phyloP scores from a whole-genome alignment of 208 protist species.

The Vickermania ingenoplastis region DNA sequence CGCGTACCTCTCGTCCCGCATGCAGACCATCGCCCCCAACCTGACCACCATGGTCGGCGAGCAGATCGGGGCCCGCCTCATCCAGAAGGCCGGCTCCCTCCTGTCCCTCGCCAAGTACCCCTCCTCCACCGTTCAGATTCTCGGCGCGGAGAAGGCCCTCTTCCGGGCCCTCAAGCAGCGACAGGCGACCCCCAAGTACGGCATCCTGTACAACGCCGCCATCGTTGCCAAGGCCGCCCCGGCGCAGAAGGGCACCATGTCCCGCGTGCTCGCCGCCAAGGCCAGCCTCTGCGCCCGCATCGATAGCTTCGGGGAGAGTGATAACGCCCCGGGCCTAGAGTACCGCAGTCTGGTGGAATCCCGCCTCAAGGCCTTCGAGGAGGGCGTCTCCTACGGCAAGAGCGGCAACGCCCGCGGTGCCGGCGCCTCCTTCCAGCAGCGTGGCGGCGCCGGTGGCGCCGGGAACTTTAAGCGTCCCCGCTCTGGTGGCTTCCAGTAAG shows the following conservation, averaged over 20 bases:
- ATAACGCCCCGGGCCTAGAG: constrained; percentile 78
- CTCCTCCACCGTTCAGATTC: constrained; percentile 98
- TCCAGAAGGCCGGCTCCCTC: constrained; percentile 97
- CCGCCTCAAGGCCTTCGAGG: constrained; percentile 85
- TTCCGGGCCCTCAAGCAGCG: constrained; percentile 97
- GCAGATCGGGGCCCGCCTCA: constrained; percentile 96
- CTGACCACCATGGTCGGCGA: constrained; percentile 97
- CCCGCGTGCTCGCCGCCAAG: constrained; percentile 96
- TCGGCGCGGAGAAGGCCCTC: constrained; percentile 99
- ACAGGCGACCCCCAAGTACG: constrained; percentile 99
- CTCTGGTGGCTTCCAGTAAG: constrained; percentile 43
- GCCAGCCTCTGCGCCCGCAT: constrained; percentile 95
- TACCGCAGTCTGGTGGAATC: constrained; percentile 88
- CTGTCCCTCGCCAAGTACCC: constrained; percentile 98
- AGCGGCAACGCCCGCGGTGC: constrained; percentile 79
- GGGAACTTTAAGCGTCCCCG: constrained; percentile 35
- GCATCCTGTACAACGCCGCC: constrained; percentile 98
- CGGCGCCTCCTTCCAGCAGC: constrained; percentile 57
- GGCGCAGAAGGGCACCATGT: constrained; percentile 95
- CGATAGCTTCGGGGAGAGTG: constrained; percentile 96
- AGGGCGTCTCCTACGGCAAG: constrained; percentile 80
- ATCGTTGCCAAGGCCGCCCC: constrained; percentile 91
- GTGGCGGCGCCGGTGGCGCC: constrained; percentile 15
- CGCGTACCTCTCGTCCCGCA: constrained; percentile 97
- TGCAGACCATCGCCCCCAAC: constrained; percentile 98